Percentiles rank a stretch among this genome's conserved stretches.
Conservation (phyloP, 345 rosid species). For the Populus euphratica region DNA sequence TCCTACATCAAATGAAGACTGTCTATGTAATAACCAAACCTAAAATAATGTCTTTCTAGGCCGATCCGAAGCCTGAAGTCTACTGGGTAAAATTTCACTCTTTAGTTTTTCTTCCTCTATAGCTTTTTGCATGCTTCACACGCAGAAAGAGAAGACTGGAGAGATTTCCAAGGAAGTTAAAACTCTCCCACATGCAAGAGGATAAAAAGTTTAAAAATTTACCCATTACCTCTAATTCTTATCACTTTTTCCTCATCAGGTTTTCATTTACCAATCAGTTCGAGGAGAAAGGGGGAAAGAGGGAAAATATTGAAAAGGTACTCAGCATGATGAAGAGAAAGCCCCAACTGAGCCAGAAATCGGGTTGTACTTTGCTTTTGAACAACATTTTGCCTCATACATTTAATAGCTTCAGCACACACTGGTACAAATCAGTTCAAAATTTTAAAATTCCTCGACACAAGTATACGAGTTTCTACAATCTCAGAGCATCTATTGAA, state of each 20-base stretch:
- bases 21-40: too few species aligned
- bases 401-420: not conserved
- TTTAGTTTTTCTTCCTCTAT: not conserved
- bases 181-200: not conserved
- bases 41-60: too few species aligned
- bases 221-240: too few species aligned
- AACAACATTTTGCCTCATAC: not conserved
- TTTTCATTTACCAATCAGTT: not conserved
- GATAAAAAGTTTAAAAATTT: not conserved
- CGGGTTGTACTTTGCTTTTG: not conserved
- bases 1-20: not conserved
- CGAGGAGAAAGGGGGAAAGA: not conserved
- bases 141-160: too few species aligned
- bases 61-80: too few species aligned
- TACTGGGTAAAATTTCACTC: not conserved
- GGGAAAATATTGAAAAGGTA: too few species aligned
- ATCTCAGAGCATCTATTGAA: conserved; percentile 5
- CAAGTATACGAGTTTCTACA: not conserved
- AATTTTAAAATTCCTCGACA: not conserved
- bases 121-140: not conserved
- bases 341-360: not conserved
- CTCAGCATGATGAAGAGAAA: not conserved
- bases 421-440: conserved; percentile 1
- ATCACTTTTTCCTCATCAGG: too few species aligned
- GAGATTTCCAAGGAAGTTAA: not conserved